A percentile compares a stretch with the other conserved stretches of the same genome.
These are phyloP conservation scores for Raphanus sativus DNA, from an alignment of 345 rosid genomes.

Conservation along the genomic window DNA sequence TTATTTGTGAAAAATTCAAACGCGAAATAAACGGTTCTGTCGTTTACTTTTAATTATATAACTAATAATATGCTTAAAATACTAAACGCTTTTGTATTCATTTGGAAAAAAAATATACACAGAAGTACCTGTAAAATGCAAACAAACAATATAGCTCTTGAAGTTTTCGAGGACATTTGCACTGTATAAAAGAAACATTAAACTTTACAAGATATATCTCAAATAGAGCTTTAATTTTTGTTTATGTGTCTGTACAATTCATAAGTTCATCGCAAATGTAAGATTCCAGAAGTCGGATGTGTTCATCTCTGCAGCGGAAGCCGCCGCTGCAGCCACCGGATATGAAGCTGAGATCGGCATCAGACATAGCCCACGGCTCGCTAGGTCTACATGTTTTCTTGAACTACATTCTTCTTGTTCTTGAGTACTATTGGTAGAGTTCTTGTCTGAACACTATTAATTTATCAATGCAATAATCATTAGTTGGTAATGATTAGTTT, in stretches of 20 bases:
- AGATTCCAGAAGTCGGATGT: conserved; percentile 65
- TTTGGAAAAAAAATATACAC: not conserved
- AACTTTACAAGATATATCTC: conserved; percentile 13
- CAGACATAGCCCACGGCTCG: conserved; percentile 79
- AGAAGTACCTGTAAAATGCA: conserved; percentile 1
- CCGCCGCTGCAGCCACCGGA: conserved; percentile 48
- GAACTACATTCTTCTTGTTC: conserved; percentile 40
- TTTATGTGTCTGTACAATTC: conserved; percentile 15
- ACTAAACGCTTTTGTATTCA: not conserved
- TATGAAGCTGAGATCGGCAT: conserved; percentile 76
- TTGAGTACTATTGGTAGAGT: not conserved
- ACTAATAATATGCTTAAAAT: not conserved
- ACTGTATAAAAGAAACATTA: conserved; percentile 7
- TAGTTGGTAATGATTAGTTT: conserved; percentile 17
- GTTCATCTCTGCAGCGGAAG: conserved; percentile 51
- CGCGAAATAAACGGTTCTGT: not conserved
- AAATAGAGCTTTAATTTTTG: not conserved
- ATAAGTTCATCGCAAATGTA: conserved; percentile 24
- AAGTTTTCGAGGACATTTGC: conserved; percentile 20
- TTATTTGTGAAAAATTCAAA: not conserved
- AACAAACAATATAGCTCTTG: not conserved
- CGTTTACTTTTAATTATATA: not conserved
- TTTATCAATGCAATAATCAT: conserved; percentile 16
- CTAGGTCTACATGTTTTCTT: conserved; percentile 51
- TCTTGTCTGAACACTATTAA: conserved; percentile 24